Evolutionary conservation across 768 basidiomycete genomes (phyloP), one percentile per base, ranked within the genome.

Genomic region (Hydnomerulius pinastri): DNA sequence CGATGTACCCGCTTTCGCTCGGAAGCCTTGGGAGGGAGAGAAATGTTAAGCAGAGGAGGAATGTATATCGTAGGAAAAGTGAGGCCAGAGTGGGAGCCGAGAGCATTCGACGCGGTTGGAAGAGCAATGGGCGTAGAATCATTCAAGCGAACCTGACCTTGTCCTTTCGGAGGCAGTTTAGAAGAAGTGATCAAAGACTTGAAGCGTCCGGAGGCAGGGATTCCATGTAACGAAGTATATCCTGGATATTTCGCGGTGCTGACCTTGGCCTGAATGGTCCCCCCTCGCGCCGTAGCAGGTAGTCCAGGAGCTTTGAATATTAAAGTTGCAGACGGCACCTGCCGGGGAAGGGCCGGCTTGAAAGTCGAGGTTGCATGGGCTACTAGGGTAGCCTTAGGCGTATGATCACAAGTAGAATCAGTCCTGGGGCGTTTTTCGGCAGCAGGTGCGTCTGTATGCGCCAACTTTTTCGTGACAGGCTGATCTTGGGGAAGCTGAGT

Each of bases 1-100:
- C 55, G 62, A 18, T 73, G 59, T 4, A 85, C 80, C 46, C 69
- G 73, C 65, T 78, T 86, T 27, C 86, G 71, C 46, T 87, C 78
- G 1, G 80, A 70, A 9, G 85, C 59, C 18, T 74, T 75, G 1
- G 87, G 86, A 1, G 88, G 86, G 27, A 83, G 54, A 4, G 75
- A 69, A 37, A 88, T 78, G 15, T 69, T 54, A 10, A 60, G 47
- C 11, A 87, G 69, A 3, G 54, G 37, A n/a, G 52, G 52, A 21
- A 42, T 40, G 32, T 57, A 38, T 10, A 12, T 39, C 4, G 43
- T 9, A 23, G 17, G 40, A 29, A 28, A 15, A 39, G 32, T 20
- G 29, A 29, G 37, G 25, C 11, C 47, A 1, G 45, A 37, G 6
- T 41, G 8, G 27, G 41, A 32, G 18, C 37, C 30, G 1, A 30